Conservation (phyloP, 2,329 filamentous ascomycete species). For the Fusarium temperatum region DNA sequence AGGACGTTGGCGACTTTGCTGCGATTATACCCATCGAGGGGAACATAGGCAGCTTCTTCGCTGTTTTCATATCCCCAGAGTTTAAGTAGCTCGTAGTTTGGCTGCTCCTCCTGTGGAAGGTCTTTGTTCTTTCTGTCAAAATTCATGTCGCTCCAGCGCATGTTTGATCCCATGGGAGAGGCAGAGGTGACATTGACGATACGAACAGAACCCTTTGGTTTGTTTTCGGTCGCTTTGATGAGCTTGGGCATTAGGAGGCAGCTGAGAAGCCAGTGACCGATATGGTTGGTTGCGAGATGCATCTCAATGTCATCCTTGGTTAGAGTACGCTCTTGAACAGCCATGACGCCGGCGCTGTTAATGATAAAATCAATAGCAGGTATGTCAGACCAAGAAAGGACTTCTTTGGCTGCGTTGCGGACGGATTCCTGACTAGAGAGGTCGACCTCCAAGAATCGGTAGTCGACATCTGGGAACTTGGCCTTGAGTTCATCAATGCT, state of each 20-base stretch:
- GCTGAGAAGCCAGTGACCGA: constrained; percentile 5
- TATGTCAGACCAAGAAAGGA: neutral
- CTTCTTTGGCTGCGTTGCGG: rapidly evolving
- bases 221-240: neutral
- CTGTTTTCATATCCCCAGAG: constrained; percentile 1
- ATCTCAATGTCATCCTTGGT: neutral
- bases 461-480: neutral
- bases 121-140: constrained; percentile 12
- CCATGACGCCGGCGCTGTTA: constrained; percentile 11
- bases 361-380: neutral
- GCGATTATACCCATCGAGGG: neutral
- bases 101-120: neutral
- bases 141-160: constrained; percentile 20
- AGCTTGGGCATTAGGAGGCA: constrained; percentile 4
- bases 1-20: constrained; percentile 15
- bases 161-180: neutral
- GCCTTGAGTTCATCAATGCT: neutral
- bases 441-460: neutral
- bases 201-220: neutral
- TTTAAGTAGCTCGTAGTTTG: neutral
- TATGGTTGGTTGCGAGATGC: constrained; percentile 8
- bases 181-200: neutral
- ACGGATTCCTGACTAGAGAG: neutral
- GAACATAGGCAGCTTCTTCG: neutral
- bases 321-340: neutral